A percentile compares a stretch with the other conserved stretches of the same genome.
phyloP scores from a whole-genome alignment of 257 asterid species.

The Hygrophila difformis region DNA sequence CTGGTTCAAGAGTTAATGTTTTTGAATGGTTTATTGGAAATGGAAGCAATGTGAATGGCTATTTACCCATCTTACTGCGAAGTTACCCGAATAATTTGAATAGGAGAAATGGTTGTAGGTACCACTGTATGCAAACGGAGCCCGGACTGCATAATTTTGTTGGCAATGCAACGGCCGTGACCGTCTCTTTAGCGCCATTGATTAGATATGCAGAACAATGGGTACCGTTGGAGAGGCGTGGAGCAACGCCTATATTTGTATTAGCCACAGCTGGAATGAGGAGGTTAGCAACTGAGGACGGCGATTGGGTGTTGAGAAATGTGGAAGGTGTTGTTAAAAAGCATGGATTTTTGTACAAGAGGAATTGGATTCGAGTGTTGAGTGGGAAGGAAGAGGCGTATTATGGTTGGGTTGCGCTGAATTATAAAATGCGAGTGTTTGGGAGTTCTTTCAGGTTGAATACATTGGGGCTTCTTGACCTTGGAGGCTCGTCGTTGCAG shows the following conservation, averaged over 20 bases:
- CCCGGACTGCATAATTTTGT: constrained; percentile 75
- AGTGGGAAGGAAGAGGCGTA: constrained; percentile 85
- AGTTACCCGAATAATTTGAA: constrained; percentile 44
- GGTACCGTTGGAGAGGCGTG: constrained; percentile 48
- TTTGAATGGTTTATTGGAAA: constrained; percentile 45
- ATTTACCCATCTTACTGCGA: constrained; percentile 49
- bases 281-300: constrained; percentile 35
- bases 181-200: constrained; percentile 55
- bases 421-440: constrained; percentile 53
- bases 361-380: constrained; percentile 60
- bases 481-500: constrained; percentile 88
- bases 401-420: constrained; percentile 75
- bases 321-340: constrained; percentile 40
- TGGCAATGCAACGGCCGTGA: constrained; percentile 37
- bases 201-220: constrained; percentile 49
- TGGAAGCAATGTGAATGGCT: constrained; percentile 18
- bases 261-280: constrained; percentile 89
- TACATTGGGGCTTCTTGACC: constrained; percentile 74
- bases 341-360: constrained; percentile 38
- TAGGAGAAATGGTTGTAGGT: constrained; percentile 41
- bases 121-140: constrained; percentile 75
- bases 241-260: constrained; percentile 48
- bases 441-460: constrained; percentile 26
- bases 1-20: constrained; percentile 73
- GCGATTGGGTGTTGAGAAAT: constrained; percentile 29